phyloP scores from a whole-genome alignment of 768 basidiomycete genomes.

The Mycena belliarum region DNA sequence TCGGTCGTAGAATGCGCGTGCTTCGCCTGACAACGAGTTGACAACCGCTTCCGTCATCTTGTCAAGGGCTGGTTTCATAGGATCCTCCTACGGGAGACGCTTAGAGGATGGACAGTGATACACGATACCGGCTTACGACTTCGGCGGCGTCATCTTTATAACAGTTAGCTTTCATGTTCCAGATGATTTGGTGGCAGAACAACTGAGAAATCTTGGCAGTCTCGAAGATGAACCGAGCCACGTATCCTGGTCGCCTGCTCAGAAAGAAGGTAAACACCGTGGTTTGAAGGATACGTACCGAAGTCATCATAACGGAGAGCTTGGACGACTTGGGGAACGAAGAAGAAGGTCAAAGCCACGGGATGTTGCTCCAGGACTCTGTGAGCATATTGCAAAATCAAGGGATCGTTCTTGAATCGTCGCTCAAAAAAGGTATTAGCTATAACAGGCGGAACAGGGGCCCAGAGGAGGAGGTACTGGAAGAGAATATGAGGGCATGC shows the following conservation, averaged over 20 bases:
- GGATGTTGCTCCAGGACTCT: constrained; percentile 93
- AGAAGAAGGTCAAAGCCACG: constrained; percentile 95
- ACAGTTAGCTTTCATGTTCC: constrained; percentile 99
- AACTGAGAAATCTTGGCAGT: constrained; percentile 95
- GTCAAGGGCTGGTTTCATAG: constrained; percentile 96
- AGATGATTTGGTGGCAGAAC: constrained; percentile 99
- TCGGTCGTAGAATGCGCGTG: constrained; percentile 85
- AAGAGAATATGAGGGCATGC: not conserved
- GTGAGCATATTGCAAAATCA: constrained; percentile 94
- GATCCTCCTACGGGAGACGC: constrained; percentile 66
- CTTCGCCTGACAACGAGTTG: constrained; percentile 82
- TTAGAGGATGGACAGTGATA: not conserved
- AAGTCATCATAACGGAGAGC: constrained; percentile 88
- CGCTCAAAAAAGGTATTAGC: constrained; percentile 86
- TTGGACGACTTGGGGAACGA: constrained; percentile 97
- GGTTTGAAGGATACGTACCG: constrained; percentile 47
- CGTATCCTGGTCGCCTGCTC: constrained; percentile 66
- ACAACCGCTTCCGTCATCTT: constrained; percentile 80
- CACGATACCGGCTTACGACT: constrained; percentile 49
- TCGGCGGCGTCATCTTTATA: constrained; percentile 90
- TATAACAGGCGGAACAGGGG: constrained; percentile 80
- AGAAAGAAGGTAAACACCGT: not conserved
- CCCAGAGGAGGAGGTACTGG: constrained; percentile 88
- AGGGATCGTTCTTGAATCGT: constrained; percentile 78
- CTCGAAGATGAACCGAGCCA: constrained; percentile 93